Evolutionary conservation across 2,329 filamentous ascomycete genomes (phyloP).

Genomic region (Sporothrix pseudoabietina): DNA sequence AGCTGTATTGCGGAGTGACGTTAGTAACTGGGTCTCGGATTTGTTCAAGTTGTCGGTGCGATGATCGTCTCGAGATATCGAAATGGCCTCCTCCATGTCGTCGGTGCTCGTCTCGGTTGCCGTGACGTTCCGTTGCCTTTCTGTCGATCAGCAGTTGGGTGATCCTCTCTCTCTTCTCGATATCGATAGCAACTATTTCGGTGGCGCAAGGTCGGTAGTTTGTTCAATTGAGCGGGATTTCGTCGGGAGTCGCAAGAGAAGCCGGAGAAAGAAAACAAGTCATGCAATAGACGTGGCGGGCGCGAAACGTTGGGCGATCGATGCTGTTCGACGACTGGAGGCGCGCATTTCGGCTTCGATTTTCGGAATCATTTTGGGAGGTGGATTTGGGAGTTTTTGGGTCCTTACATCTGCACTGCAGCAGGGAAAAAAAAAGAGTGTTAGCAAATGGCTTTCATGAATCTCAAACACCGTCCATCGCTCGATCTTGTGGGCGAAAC

Average conservation of each 20-base stretch:
- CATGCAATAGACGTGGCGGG: background rate
- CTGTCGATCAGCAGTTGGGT: conserved; percentile 6
- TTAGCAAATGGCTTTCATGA: conserved; percentile 15
- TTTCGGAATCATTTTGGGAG: background rate
- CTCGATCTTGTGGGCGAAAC: conserved; percentile 23
- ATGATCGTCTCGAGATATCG: background rate
- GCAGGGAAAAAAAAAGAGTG: conserved; percentile 27
- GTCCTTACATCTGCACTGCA: conserved; percentile 86
- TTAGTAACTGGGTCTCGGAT: conserved; percentile 14
- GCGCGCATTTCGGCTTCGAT: conserved; percentile 8
- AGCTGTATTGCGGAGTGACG: conserved; percentile 59
- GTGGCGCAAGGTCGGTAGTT: background rate
- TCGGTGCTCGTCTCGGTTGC: background rate
- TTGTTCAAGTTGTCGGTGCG: too few species aligned
- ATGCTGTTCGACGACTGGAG: conserved; percentile 7
- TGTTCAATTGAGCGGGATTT: too few species aligned
- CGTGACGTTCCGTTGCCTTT: background rate
- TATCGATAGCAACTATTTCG: background rate
- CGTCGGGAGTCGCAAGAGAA: conserved; percentile 9
- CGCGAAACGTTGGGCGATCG: background rate
- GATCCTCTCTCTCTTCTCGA: background rate
- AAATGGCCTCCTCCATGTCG: background rate
- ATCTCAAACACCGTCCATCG: background rate
- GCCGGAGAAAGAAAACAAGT: background rate
- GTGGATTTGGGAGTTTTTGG: conserved; percentile 19